Base-by-base conservation (phyloP, 495 filamentous ascomycete species). In the Podospora pseudocomata region DNA sequence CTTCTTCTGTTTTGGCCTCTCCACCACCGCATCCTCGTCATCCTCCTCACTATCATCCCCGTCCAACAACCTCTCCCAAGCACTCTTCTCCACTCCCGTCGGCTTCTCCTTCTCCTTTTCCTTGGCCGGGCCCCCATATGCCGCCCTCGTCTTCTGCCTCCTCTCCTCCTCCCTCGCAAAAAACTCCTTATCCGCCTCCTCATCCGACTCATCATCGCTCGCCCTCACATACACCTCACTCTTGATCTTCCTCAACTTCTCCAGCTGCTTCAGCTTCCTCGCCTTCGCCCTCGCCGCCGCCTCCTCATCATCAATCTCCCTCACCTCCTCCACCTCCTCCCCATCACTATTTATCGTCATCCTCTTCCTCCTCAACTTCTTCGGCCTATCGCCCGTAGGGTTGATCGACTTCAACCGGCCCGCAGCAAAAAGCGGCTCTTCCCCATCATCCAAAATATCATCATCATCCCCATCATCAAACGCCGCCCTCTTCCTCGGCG, bases 121-220 rank as follows among this genome's bases (percentile, higher is more conserved):
- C 58, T 75, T 53, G 34, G 77, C 76, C 70, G 75, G 1, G 60
- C 74, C 3, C 5, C 60, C 67, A 26, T 78, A 49, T 3, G 39
- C 39, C 0, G 39, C 69, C 64, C 78, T 80, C 0, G 69, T 68
- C 49, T 67, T 62, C 71, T 79, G 73, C 60, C 76, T 67, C 55
- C n/a, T 19, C 5, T 32, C 78, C 75, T 85, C 83, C 77, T 95
- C 91, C n/a, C 82, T 78, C 5, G 74, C 83, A 79, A 93, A 96
- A 76, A 95, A 96, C 55, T 75, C 77, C 73, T 91, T 87, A 54
- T 81, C 80, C 62, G 90, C 88, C 44, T 84, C 85, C 49, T 87
- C 87, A 65, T 90, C 90, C n/a, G 83, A 87, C 68, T 96, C 92
- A 65, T 95, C 92, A 68, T 92, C 91, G 75, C 88, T 91, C 49